Evolutionary conservation across 805 yeast genomes (phyloP), one percentile per base, ranked within the genome.

Genomic region (Cyberlindnera veronae): DNA sequence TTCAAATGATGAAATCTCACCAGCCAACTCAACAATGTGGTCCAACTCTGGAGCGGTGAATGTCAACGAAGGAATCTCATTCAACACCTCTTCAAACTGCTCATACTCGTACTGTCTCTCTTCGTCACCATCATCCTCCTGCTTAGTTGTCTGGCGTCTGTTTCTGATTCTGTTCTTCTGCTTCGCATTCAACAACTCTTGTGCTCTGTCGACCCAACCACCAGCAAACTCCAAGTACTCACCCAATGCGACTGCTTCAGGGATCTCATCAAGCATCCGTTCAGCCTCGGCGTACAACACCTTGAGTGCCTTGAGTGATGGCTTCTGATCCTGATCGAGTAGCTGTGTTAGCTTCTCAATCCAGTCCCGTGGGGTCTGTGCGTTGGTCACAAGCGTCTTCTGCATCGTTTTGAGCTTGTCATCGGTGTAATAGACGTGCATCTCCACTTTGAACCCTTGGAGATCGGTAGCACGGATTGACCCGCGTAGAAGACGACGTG

Each of bases 1-100:
- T 42, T 74, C 78, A 55, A 71, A 83, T 35, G 67, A 67, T 34
- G 66, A 66, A 30, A 84, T 68, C 46, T 77, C 83, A 22, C 52
- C 60, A 5, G 72, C 69, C 33, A 79, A 68, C 45, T 76, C 82
- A 4, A 70, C 43, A 11, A 84, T 58, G 50, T 76, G 82, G 15
- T 74, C 81, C 49, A 79, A 67, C 52, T 84, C 93, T 0, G 77
- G 71, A 14, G 77, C 64, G 3, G 69, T 57, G 39, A 83, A 74
- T 16, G 74, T 71, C 42, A 81, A 51, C 0, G 55, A 51, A 3
- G 81, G 76, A 5, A 81, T 74, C 32, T 67, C 66, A 14, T 63
- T 61, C 12, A 79, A 50, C 17, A 81, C 49, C 1, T 32, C 36
- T 26, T 48, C 42, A 14, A 16, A 53, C 5, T 47, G 39, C 7